Evolutionary conservation across 805 yeast genomes (phyloP).

Genomic region (Dipodascus geniculatus): DNA sequence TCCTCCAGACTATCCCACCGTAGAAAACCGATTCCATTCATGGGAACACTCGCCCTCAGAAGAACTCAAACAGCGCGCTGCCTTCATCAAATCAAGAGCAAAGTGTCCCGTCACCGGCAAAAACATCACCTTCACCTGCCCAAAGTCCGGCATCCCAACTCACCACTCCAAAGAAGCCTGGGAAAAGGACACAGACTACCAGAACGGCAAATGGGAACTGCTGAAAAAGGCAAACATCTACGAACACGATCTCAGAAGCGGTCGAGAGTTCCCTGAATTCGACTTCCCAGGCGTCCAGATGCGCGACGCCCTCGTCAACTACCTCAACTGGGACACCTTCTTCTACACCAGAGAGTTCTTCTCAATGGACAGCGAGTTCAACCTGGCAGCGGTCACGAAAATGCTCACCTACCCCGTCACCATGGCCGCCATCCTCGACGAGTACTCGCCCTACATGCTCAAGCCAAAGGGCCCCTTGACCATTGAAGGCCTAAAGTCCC

Average conservation of each 20-base stretch:
- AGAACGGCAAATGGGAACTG: constrained; percentile 53
- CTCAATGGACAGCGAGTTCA: constrained; percentile 96
- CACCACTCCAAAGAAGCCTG: constrained; percentile 87
- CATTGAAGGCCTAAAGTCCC: constrained; percentile 83
- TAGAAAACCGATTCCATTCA: constrained; percentile 61
- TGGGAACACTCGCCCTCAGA: constrained; percentile 92
- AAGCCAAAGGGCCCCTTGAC: constrained; percentile 82
- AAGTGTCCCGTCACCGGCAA: constrained; percentile 81
- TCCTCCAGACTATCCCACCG: constrained; percentile 55
- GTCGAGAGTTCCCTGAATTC: constrained; percentile 90
- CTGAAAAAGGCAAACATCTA: constrained; percentile 81
- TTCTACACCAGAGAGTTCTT: constrained; percentile 86
- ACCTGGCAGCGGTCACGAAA: constrained; percentile 89
- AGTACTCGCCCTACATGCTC: constrained; percentile 71
- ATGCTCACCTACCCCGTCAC: constrained; percentile 90
- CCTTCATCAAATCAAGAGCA: constrained; percentile 76
- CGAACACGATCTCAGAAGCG: constrained; percentile 91
- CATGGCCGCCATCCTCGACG: constrained; percentile 71
- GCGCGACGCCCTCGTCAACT: constrained; percentile 59
- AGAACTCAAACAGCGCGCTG: constrained; percentile 84
- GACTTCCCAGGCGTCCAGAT: constrained; percentile 80
- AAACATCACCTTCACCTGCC: constrained; percentile 78
- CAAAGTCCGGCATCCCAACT: constrained; percentile 91
- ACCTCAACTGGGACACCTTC: constrained; percentile 83
- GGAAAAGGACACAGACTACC: constrained; percentile 69